These are phyloP conservation scores for Fusarium floridanum DNA, from an alignment of 2,329 filamentous ascomycete species.

Conservation along the genomic window DNA sequence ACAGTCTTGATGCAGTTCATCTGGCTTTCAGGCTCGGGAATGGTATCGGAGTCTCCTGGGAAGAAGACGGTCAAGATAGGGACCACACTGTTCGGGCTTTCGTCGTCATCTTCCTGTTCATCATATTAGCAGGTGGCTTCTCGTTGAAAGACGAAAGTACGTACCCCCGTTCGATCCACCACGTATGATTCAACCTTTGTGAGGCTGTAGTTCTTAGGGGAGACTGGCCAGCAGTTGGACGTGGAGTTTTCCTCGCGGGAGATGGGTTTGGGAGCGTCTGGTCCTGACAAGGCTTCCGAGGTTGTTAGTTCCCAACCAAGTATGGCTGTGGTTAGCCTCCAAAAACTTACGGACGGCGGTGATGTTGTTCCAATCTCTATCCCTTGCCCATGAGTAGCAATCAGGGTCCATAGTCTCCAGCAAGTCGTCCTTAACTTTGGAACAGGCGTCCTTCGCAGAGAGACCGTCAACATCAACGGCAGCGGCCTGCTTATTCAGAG, in stretches of 20 bases:
- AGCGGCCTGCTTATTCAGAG: conserved; percentile 11
- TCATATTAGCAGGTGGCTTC: background rate
- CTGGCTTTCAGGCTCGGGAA: conserved; percentile 9
- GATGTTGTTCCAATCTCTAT: conserved; percentile 11
- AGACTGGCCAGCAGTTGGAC: conserved; percentile 28
- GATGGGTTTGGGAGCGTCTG: background rate
- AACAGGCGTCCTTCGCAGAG: conserved; percentile 3
- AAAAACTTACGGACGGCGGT: conserved; percentile 2
- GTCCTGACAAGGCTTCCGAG: conserved; percentile 17
- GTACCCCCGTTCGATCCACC: background rate
- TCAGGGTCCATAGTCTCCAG: conserved; percentile 13
- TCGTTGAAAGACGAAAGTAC: background rate
- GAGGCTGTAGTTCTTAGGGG: conserved; percentile 13
- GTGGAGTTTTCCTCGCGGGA: conserved; percentile 18
- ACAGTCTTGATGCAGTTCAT: conserved; percentile 27
- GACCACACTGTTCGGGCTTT: background rate
- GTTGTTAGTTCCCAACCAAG: background rate
- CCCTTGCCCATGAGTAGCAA: conserved; percentile 8
- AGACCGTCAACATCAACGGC: background rate
- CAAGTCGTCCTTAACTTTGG: conserved; percentile 7
- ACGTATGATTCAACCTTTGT: conserved; percentile 12
- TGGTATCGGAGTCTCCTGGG: conserved; percentile 6
- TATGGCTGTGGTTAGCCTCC: accelerated
- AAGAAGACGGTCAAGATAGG: conserved; percentile 31
- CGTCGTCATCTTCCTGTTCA: background rate